phyloP scores from a whole-genome alignment of 2,329 filamentous ascomycete species.

The Aspergillus phoenicis region DNA sequence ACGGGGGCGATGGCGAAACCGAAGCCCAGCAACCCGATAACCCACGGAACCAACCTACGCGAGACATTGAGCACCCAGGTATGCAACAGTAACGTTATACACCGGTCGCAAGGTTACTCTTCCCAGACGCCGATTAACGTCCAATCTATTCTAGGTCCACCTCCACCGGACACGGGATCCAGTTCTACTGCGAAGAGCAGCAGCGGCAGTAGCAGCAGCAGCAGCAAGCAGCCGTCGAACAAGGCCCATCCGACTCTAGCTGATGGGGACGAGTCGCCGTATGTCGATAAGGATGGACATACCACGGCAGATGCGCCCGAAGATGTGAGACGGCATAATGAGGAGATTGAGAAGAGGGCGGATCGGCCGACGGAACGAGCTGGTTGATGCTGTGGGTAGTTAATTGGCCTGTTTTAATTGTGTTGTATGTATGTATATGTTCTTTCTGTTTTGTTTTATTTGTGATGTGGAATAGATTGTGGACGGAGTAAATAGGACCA shows the following conservation, averaged over 20 bases:
- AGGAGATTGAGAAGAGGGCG: conserved; percentile 35
- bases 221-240: conserved; percentile 34
- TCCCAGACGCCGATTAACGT: background rate
- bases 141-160: conserved; percentile 18
- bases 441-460: background rate
- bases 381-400: conserved; percentile 19
- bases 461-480: background rate
- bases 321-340: conserved; percentile 41
- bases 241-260: conserved; percentile 37
- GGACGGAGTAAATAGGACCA: background rate
- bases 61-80: conserved; percentile 31
- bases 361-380: conserved; percentile 37
- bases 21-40: conserved; percentile 12
- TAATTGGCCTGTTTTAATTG: conserved; percentile 26
- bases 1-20: conserved; percentile 21
- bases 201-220: conserved; percentile 6
- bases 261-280: conserved; percentile 33
- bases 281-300: conserved; percentile 34
- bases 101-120: too few species aligned
- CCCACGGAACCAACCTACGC: conserved; percentile 18
- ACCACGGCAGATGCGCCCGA: conserved; percentile 30
- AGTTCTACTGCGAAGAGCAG: background rate
- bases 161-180: conserved; percentile 24
- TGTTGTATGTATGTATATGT: conserved; percentile 8
- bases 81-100: background rate